Percentiles rank a stretch among this genome's conserved stretches.
phyloP scores from a whole-genome alignment of 331 rosid species.

The Acacia concinna region DNA sequence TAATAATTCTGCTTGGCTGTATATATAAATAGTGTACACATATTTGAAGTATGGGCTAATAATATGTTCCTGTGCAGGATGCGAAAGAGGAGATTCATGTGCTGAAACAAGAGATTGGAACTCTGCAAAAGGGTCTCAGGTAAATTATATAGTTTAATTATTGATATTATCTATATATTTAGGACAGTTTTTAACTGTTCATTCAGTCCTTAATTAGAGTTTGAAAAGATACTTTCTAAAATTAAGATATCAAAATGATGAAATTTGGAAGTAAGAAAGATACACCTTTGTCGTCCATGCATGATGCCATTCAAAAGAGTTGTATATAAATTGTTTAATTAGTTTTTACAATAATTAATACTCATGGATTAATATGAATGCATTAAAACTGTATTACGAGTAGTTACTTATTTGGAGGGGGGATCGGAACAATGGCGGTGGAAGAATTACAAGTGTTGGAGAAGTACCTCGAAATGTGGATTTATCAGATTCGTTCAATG shows the following conservation, averaged over 20 bases:
- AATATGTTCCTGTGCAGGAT: constrained; percentile 42
- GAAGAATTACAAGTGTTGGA: constrained; percentile 75
- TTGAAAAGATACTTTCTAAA: neutral
- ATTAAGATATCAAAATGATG: neutral
- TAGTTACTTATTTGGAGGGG: constrained; percentile 80
- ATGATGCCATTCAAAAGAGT: no score
- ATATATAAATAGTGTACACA: no score
- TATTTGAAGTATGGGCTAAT: neutral
- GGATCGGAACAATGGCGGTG: constrained; percentile 52
- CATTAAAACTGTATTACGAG: neutral
- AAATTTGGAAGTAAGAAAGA: no score
- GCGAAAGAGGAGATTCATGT: constrained; percentile 60
- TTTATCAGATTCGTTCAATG: constrained; percentile 71
- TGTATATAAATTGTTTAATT: no score
- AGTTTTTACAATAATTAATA: neutral
- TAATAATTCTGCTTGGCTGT: no score
- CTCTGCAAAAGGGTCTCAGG: constrained; percentile 70
- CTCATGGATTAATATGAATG: neutral
- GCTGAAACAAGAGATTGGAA: constrained; percentile 78
- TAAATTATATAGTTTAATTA: neutral
- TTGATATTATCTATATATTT: neutral
- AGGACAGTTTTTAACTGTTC: neutral
- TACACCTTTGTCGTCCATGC: no score
- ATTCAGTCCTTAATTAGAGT: neutral
- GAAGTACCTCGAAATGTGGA: constrained; percentile 89